A percentile compares a stretch with the other conserved stretches of the same genome.
These are phyloP conservation scores for Fusarium sacchari DNA, from an alignment of 2,329 filamentous ascomycete species.

Conservation along the genomic window DNA sequence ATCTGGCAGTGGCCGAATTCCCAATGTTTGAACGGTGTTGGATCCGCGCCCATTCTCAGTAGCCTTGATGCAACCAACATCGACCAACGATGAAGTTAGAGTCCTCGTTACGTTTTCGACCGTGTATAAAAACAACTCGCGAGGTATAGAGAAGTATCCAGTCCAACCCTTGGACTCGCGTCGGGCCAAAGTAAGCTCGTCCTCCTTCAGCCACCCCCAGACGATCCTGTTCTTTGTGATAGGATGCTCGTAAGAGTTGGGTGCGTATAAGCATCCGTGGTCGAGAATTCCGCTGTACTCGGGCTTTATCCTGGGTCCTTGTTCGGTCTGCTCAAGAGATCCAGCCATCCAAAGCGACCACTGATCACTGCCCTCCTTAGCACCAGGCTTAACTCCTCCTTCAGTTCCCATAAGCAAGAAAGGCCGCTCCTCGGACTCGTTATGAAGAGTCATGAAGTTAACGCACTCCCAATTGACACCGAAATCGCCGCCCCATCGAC, in stretches of 20 bases:
- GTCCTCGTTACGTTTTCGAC: conserved; percentile 50
- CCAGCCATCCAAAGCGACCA: conserved; percentile 57
- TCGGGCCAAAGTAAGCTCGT: conserved; percentile 56
- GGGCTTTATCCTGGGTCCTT: conserved; percentile 45
- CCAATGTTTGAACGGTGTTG: conserved; percentile 56
- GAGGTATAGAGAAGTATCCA: conserved; percentile 58
- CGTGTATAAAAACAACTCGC: conserved; percentile 54
- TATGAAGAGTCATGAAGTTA: conserved; percentile 56
- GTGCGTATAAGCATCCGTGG: conserved; percentile 59
- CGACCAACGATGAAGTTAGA: conserved; percentile 47
- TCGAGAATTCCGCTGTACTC: conserved; percentile 58
- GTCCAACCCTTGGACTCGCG: conserved; percentile 60
- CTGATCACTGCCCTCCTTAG: conserved; percentile 19
- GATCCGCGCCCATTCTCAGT: conserved; percentile 10
- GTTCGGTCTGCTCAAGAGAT: conserved; percentile 25
- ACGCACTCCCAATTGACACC: conserved; percentile 63
- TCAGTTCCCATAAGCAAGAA: conserved; percentile 60
- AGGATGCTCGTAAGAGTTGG: conserved; percentile 60
- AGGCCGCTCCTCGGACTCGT: conserved; percentile 44
- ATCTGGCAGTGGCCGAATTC: conserved; percentile 45
- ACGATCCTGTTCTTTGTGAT: conserved; percentile 52
- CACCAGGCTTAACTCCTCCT: conserved; percentile 46
- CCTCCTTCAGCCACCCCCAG: conserved; percentile 63
- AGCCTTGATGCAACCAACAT: conserved; percentile 55
- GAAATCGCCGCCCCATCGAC: conserved; percentile 60